A percentile compares a stretch with the other conserved stretches of the same genome.
phyloP scores from a whole-genome alignment of 2,329 filamentous ascomycete species.

The Fusarium sulawesiense region DNA sequence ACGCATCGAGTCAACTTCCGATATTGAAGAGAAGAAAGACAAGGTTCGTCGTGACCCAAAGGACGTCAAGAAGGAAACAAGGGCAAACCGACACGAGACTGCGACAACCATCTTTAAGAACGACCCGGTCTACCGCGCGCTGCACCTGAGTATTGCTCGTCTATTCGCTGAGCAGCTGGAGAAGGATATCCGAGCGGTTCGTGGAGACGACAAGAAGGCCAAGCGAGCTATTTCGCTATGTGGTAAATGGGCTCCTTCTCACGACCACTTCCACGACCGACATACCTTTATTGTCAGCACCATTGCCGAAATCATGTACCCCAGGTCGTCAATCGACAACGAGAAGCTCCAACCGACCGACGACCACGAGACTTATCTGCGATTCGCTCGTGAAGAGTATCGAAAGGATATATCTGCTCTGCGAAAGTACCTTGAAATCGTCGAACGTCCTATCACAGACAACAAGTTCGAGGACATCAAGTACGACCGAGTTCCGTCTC shows the following conservation, averaged over 20 bases:
- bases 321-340: slow-evolving; percentile 48
- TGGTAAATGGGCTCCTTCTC: slow-evolving; percentile 70
- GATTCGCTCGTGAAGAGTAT: slow-evolving; percentile 64
- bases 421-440: slow-evolving; percentile 63
- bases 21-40: neutral
- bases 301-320: slow-evolving; percentile 67
- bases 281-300: slow-evolving; percentile 67
- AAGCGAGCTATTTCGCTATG: slow-evolving; percentile 64
- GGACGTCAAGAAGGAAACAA: slow-evolving; percentile 47
- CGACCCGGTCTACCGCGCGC: slow-evolving; percentile 60
- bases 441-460: slow-evolving; percentile 63
- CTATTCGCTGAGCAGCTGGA: slow-evolving; percentile 68
- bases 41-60: slow-evolving; percentile 19
- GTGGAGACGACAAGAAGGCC: slow-evolving; percentile 53
- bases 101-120: slow-evolving; percentile 56
- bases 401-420: slow-evolving; percentile 64
- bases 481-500: slow-evolving; percentile 66
- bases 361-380: slow-evolving; percentile 63
- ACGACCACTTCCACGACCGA: slow-evolving; percentile 66
- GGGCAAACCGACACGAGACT: slow-evolving; percentile 54
- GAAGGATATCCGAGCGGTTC: slow-evolving; percentile 57
- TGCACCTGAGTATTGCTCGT: slow-evolving; percentile 65
- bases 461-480: slow-evolving; percentile 62
- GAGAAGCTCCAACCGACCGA: slow-evolving; percentile 48
- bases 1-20: neutral